These are phyloP conservation scores for Cladosporium sp. DNA, from an alignment of 2,329 filamentous ascomycete species.

Conservation along the genomic window DNA sequence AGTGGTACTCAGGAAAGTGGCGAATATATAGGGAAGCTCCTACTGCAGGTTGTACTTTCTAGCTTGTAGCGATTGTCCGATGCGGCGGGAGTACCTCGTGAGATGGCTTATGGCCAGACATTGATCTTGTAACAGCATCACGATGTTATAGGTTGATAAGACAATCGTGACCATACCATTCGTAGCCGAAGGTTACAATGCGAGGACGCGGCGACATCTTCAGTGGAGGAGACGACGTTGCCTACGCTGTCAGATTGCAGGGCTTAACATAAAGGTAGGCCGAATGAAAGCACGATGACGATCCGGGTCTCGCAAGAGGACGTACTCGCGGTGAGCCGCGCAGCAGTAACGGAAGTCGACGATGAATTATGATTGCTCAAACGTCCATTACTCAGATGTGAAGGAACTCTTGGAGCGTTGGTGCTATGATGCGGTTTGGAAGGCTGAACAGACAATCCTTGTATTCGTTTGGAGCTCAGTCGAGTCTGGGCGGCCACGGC, in stretches of 20 bases:
- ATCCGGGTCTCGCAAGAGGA: not conserved
- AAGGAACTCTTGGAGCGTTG: not conserved
- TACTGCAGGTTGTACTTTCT: not conserved
- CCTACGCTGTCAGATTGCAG: not conserved
- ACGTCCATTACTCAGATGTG: not conserved
- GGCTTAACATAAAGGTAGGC: not conserved
- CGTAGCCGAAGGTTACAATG: not conserved
- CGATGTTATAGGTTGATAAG: not conserved
- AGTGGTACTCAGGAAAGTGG: not conserved
- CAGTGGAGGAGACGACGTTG: not conserved
- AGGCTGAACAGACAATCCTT: constrained; percentile 2
- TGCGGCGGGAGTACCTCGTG: not conserved
- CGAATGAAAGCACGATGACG: not conserved
- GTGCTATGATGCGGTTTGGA: not conserved
- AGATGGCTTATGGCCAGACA: not conserved
- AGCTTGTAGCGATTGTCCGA: not conserved
- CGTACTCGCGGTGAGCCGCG: not conserved
- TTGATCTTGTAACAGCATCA: not conserved
- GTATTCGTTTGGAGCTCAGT: not conserved
- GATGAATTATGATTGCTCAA: not conserved
- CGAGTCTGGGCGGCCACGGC: not conserved
- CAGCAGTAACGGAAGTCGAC: not conserved
- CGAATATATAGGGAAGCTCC: constrained; percentile 1
- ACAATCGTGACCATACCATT: not conserved
- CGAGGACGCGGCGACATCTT: not conserved